Conservation (phyloP, 345 rosid species). For the Aquilaria malaccensis region DNA sequence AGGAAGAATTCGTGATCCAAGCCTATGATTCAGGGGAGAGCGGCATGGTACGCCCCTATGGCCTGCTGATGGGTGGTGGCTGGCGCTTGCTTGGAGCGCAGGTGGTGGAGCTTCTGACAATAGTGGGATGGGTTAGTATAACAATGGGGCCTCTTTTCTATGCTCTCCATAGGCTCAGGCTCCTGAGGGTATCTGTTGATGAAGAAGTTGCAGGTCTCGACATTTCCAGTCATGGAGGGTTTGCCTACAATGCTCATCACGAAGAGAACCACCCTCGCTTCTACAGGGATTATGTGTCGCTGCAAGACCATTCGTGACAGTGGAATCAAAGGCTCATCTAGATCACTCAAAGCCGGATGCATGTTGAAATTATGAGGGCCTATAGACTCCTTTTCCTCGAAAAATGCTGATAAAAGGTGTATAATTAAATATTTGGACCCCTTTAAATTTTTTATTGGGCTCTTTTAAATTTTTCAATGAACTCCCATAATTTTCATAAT, state of each 20-base stretch:
- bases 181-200: conserved; percentile 37
- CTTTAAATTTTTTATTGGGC: too few species aligned
- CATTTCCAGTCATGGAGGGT: conserved; percentile 55
- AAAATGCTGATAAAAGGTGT: too few species aligned
- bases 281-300: conserved; percentile 26
- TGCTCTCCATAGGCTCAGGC: conserved; percentile 32
- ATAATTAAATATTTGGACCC: too few species aligned
- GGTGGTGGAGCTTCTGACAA: conserved; percentile 33
- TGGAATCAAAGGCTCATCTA: neutral
- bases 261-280: conserved; percentile 30
- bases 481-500: too few species aligned
- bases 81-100: conserved; percentile 50
- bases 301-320: conserved; percentile 21
- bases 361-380: too few species aligned
- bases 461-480: too few species aligned
- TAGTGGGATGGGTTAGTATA: conserved; percentile 35
- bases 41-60: conserved; percentile 35
- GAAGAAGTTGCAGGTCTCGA: conserved; percentile 56
- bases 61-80: conserved; percentile 56
- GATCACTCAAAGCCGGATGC: too few species aligned
- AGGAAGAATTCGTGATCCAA: conserved; percentile 48
- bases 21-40: conserved; percentile 36
- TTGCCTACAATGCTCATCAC: conserved; percentile 33
- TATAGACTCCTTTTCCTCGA: too few species aligned
- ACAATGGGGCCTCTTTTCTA: conserved; percentile 60